Percentiles rank a stretch among this genome's conserved stretches.
These are phyloP conservation scores for Penicillium sp. DNA, from an alignment of 2,329 filamentous ascomycete genomes.

Conservation along the genomic window DNA sequence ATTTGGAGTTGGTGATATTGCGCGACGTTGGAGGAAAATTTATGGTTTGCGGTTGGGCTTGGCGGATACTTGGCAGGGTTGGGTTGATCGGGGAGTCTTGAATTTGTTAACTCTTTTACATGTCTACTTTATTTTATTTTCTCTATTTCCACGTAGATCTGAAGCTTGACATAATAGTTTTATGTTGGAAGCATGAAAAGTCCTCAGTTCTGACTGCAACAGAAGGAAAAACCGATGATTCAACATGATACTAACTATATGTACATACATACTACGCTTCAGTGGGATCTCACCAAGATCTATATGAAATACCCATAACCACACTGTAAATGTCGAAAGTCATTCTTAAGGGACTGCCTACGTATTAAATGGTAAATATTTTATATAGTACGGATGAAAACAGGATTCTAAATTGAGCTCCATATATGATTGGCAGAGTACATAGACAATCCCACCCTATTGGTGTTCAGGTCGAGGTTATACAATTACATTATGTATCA, in stretches of 20 bases:
- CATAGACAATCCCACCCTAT: background rate
- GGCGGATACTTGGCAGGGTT: background rate
- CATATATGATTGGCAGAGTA: background rate
- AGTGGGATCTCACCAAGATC: too few relatives aligned
- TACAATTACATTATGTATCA: background rate
- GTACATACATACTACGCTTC: background rate
- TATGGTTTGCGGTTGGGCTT: slow-evolving; percentile 11
- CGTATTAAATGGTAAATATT: background rate
- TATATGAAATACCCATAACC: background rate
- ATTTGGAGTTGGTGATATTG: background rate
- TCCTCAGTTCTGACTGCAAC: background rate
- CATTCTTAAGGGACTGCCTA: too few relatives aligned
- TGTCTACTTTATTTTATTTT: background rate
- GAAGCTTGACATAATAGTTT: background rate
- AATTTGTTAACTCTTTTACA: background rate
- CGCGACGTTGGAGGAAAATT: slow-evolving; percentile 16
- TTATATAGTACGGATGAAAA: too few relatives aligned
- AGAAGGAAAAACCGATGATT: background rate
- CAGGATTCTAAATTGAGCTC: background rate
- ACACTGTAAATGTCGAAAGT: too few relatives aligned
- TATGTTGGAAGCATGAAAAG: background rate
- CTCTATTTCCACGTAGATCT: background rate
- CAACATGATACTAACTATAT: background rate
- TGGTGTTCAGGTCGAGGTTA: background rate
- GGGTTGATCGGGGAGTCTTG: background rate